Base-by-base conservation (phyloP, 176 grass and related monocot species). In the Oryza australiensis region DNA sequence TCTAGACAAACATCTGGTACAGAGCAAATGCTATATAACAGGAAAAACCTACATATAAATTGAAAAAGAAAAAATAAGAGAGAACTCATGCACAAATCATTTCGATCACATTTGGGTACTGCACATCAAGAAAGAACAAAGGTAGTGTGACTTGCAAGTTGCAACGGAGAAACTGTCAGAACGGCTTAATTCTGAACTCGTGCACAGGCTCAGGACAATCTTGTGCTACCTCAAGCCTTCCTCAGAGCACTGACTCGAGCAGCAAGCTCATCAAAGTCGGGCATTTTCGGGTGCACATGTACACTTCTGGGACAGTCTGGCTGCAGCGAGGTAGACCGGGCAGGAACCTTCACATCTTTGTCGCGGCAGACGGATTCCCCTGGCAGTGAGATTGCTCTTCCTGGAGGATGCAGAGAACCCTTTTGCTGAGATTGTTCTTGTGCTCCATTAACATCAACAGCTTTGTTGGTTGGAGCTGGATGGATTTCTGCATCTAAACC, bases 261-360 rank as follows among this genome's bases (percentile, higher is more conserved):
- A 73, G 84, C 87, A 78, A 92, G 73, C 66, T 92, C 87, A 68
- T 94, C 92, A 28, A 80, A 94, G 62, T 87, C 82, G 1, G 87
- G 89, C 74, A 89, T 84, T 69, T 73, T 91, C 0, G 87, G 92
- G 80, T 87, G 92, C 78, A 87, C 87, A 23, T n/a, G 77, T 3
- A 70, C 92, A 35, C 5, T 29, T 12, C 43, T 65, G 72, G 71
- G 78, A 66, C 49, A 42, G 45, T 89, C 37, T 0, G 64, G 70
- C 64, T 75, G 81, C 74, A 91, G 45, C 0, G 92, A 89, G 29
- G 72, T 82, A 37, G 81, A 72, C n/a, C 84, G 37, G 79, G 76
- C 46, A 89, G 75, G 71, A 66, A 64, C 23, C 45, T 72, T 79
- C 20, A 3, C 26, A 68, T 73, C 65, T 82, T 77, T 74, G 16